Evolutionary conservation across 306 rosid species (phyloP), one percentile per base, ranked within the genome.

Genomic region (Cucurbita ficifolia): DNA sequence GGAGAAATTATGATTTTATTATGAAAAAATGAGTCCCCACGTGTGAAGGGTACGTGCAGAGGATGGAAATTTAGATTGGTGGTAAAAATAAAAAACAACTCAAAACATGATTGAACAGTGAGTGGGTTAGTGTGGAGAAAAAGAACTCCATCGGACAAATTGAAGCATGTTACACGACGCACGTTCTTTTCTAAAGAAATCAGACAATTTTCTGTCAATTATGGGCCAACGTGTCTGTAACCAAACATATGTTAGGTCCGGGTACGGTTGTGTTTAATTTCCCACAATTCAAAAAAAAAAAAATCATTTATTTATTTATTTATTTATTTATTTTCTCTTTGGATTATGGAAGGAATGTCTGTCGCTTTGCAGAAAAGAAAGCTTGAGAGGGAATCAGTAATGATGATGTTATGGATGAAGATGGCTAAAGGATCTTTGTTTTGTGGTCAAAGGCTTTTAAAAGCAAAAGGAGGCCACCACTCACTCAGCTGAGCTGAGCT

Each of bases 381-480:
- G 73, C 56, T 46, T 22, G 24, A 46, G 55, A 65, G 72, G 54
- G 73, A 68, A 68, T 68, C 73, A 68, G 73, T 24, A 68, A 68
- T 68, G 56, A 68, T 68, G 73, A 68, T 68, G 73, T 68, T 68
- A 46, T 68, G 73, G 56, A 68, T 68, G 56, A 68, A 68, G 73
- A 68, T 45, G 12, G 73, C 5, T 68, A 22, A 68, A 68, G 39
- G 73, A 45, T 6, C 46, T 68, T 46, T 21, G 46, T 39, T 46
- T 43, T 46, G 56, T 46, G 55, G 73, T 68, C 73, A 68, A 68
- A 46, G 73, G 73, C 56, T 68, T 46, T 68, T 68, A 68, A 68
- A 68, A 68, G 73, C 73, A 68, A 68, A 46, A 68, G 73, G 33
- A 29, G 33, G 33, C 2, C 33, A 29, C 33, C 33, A 29, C 33